phyloP scores from a whole-genome alignment of 2,329 filamentous ascomycete genomes.

The Orbilia ellipsospora region DNA sequence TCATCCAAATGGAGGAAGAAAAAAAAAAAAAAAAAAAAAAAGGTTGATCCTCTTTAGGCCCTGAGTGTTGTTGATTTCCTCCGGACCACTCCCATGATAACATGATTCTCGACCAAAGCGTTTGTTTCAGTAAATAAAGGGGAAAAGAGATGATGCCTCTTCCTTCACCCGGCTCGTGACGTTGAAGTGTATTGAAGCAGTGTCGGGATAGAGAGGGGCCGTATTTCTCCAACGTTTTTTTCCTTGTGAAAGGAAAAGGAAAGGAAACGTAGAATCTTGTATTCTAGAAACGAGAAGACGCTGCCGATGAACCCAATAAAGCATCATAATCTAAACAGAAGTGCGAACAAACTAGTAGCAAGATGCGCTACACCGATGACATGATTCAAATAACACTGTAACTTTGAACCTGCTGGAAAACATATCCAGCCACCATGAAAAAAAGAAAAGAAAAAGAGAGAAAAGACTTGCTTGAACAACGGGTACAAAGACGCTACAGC shows the following conservation, averaged over 20 bases:
- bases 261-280: conserved; percentile 42
- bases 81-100: conserved; percentile 27
- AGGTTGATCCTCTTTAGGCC: not conserved
- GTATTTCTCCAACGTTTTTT: conserved; percentile 39
- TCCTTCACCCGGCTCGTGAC: conserved; percentile 26
- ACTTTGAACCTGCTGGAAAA: conserved; percentile 42
- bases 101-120: conserved; percentile 30
- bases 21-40: too few species aligned
- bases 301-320: conserved; percentile 51
- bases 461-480: conserved; percentile 44
- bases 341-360: conserved; percentile 44
- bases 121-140: conserved; percentile 18
- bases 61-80: conserved; percentile 11
- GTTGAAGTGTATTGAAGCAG: conserved; percentile 29
- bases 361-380: conserved; percentile 48
- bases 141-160: conserved; percentile 18
- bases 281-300: conserved; percentile 53
- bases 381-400: conserved; percentile 54
- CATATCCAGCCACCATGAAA: conserved; percentile 25
- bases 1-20: conserved; percentile 19
- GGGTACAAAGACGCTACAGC: conserved; percentile 48
- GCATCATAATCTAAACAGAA: conserved; percentile 56
- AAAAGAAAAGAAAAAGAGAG: conserved; percentile 14
- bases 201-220: conserved; percentile 14
- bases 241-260: conserved; percentile 31